Evolutionary conservation across 2,329 filamentous ascomycete species (phyloP).

Genomic region (Colletotrichum eremochloae): DNA sequence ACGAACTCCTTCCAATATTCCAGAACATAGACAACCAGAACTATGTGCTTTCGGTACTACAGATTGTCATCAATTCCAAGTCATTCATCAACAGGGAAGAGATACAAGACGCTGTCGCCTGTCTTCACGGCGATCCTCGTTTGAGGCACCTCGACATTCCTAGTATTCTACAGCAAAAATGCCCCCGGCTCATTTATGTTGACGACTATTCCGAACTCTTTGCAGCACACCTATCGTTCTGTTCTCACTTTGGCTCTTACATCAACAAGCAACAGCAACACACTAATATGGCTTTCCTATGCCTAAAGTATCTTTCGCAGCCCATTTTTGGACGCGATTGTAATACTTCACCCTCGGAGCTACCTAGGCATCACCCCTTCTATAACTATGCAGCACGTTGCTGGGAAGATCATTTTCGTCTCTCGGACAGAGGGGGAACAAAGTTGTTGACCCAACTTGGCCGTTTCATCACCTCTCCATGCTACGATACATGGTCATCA

Average conservation of each 20-base stretch:
- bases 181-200: constrained; percentile 36
- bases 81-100: background rate
- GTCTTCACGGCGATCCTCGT: constrained; percentile 17
- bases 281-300: constrained; percentile 43
- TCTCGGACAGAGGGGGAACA: constrained; percentile 25
- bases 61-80: constrained; percentile 15
- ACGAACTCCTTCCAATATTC: constrained; percentile 42
- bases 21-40: constrained; percentile 40
- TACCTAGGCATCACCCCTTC: constrained; percentile 27
- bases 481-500: constrained; percentile 43
- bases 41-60: constrained; percentile 11
- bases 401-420: constrained; percentile 40
- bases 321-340: constrained; percentile 5
- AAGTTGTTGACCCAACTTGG: constrained; percentile 36
- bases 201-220: constrained; percentile 10
- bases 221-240: constrained; percentile 29
- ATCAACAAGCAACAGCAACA: constrained; percentile 38
- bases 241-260: constrained; percentile 29
- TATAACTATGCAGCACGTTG: constrained; percentile 42
- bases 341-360: background rate
- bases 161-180: constrained; percentile 32
- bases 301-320: constrained; percentile 43
- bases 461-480: constrained; percentile 28
- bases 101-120: constrained; percentile 30
- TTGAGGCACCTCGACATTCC: constrained; percentile 19